Conservation (phyloP, 495 filamentous ascomycete genomes). For the Parachaetomium inaequale region DNA sequence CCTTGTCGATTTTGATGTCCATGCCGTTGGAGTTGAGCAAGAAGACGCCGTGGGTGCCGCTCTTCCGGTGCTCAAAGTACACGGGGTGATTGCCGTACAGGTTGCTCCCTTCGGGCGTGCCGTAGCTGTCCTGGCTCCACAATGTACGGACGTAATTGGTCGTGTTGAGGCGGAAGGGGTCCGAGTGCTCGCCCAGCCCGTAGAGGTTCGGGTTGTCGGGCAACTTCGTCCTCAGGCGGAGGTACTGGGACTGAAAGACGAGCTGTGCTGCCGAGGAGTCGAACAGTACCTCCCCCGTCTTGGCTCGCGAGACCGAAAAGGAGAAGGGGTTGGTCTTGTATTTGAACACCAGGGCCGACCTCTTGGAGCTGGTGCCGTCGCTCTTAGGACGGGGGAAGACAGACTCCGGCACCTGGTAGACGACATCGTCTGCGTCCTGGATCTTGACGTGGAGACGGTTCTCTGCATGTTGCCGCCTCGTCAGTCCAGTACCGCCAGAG, state of each 20-base stretch:
- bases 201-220: conserved; percentile 69
- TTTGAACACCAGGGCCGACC: conserved; percentile 60
- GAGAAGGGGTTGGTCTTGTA: conserved; percentile 67
- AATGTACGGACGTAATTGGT: conserved; percentile 75
- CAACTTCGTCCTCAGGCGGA: conserved; percentile 66
- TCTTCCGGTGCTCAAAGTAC: conserved; percentile 72
- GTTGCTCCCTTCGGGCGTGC: conserved; percentile 52
- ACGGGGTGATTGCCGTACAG: conserved; percentile 81
- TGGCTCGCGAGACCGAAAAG: conserved; percentile 64
- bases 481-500: not conserved
- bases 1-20: conserved; percentile 78
- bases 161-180: conserved; percentile 66
- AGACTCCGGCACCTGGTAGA: conserved; percentile 74
- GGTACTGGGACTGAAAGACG: conserved; percentile 76
- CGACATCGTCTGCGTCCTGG: conserved; percentile 65
- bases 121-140: conserved; percentile 74
- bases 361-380: conserved; percentile 22
- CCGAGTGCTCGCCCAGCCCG: conserved; percentile 75
- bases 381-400: conserved; percentile 61
- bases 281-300: conserved; percentile 69
- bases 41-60: conserved; percentile 78
- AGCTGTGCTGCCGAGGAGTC: conserved; percentile 66
- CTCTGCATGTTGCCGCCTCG: conserved; percentile 42
- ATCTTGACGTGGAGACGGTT: conserved; percentile 80
- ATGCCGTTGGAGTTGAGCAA: conserved; percentile 81